Evolutionary conservation across 2,329 filamentous ascomycete species (phyloP).

Genomic region (Claviceps monticola): DNA sequence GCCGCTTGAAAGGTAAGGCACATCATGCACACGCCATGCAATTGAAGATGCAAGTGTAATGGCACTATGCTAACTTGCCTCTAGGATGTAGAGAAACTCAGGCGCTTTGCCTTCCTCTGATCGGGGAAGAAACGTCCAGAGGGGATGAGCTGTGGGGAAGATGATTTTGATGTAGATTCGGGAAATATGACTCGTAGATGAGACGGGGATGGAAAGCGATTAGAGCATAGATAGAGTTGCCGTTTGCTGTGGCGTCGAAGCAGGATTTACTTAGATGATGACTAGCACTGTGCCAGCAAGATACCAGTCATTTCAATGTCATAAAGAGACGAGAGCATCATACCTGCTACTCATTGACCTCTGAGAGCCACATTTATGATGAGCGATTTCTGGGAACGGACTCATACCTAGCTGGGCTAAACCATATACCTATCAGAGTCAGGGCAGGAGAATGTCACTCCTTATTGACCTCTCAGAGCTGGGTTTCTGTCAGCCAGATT

Average conservation of each 20-base stretch:
- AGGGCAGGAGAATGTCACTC: no score
- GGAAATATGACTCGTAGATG: background rate
- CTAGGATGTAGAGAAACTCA: constrained; percentile 3
- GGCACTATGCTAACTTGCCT: background rate
- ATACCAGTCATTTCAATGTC: background rate
- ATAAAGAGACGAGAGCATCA: no score
- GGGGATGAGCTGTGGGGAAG: no score
- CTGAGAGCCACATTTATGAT: no score
- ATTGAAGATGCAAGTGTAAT: background rate
- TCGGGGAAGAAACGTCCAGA: background rate
- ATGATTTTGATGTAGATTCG: background rate
- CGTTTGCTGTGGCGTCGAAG: background rate
- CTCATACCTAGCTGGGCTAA: no score
- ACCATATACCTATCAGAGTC: no score
- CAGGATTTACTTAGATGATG: background rate
- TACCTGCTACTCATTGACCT: no score
- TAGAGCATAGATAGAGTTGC: background rate
- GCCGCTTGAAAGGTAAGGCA: constrained; percentile 47
- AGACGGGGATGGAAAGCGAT: background rate
- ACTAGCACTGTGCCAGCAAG: background rate
- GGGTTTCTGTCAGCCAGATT: no score
- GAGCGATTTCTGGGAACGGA: no score
- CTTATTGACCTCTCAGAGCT: no score
- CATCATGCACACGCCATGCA: background rate
- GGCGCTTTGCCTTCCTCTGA: background rate